Evolutionary conservation across 2,329 filamentous ascomycete species (phyloP), one percentile per base, ranked within the genome.

Genomic region (Aspergillus pseudoterreus): DNA sequence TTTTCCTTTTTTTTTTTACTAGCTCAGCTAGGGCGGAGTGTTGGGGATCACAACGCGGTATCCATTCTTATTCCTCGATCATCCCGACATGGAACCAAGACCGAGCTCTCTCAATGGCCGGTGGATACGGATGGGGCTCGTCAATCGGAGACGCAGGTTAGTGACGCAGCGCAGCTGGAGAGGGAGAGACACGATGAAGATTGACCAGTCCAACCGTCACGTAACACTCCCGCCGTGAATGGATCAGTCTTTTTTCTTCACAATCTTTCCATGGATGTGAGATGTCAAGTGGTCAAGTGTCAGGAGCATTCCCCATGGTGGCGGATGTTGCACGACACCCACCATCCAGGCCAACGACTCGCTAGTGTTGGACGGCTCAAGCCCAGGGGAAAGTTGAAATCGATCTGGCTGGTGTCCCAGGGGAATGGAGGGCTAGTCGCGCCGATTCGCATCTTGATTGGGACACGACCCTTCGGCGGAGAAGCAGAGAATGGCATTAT

Each of bases 261-360:
- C 54, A 52, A 44, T 17, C 32, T 4, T 6, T 21, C n/a, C 11
- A 15, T 6, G 19, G 39, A 17, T n/a, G 11, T 50, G 46, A 56
- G 54, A 57, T 50, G 49, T 56, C 49, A 32, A 52, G 22, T 47
- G 43, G 49, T 56, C 49, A 32, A 52, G 22, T 47, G 43, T 32
- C 39, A 42, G 19, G n/a, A 15, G 27, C 17, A 38, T 42, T 44
- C 21, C 32, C 38, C 17, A 39, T 22, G 41, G 36, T 47, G 50
- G 50, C 42, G 39, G 39, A 42, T 17, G 39, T 42, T 42, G 35
- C 35, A 42, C 35, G 35, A 17, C 35, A 38, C 15, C 35, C 35
- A 38, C 15, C 35, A 6, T 38, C 35, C 27, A 30, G 27, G 35
- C 35, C 35, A 4, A 11, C 8, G 12, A 38, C 14, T 17, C 35